These are phyloP conservation scores for Nicotiana knightiana DNA, from an alignment of 257 asterid genomes.

Conservation along the genomic window DNA sequence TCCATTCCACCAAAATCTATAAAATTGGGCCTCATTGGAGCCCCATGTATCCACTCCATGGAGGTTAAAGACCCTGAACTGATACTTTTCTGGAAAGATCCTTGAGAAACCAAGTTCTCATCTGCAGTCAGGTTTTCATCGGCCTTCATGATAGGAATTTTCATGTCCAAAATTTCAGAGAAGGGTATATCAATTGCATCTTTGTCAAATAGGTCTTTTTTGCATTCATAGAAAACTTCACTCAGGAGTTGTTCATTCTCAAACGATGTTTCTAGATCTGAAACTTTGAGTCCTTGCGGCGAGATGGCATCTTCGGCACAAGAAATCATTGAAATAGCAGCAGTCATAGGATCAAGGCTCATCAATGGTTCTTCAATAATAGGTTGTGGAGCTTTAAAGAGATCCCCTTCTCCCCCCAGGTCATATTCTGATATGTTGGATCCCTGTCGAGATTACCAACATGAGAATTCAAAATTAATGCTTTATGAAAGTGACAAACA, in stretches of 20 bases:
- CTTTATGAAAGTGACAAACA: not conserved
- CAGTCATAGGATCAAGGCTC: constrained; percentile 72
- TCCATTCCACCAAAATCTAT: constrained; percentile 67
- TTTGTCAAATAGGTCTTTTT: constrained; percentile 77
- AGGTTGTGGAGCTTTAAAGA: constrained; percentile 76
- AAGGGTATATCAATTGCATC: constrained; percentile 61
- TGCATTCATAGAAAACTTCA: constrained; percentile 83
- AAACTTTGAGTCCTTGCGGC: constrained; percentile 55
- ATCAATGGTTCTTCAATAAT: constrained; percentile 54
- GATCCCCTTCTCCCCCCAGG: constrained; percentile 86
- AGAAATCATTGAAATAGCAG: constrained; percentile 81
- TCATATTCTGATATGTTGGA: constrained; percentile 54
- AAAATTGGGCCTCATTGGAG: constrained; percentile 56
- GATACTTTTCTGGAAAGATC: constrained; percentile 56
- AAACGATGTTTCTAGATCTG: constrained; percentile 62
- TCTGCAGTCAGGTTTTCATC: constrained; percentile 30
- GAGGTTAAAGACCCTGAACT: constrained; percentile 57
- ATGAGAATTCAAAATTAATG: constrained; percentile 13
- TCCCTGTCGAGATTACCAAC: constrained; percentile 38
- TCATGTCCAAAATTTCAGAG: constrained; percentile 49
- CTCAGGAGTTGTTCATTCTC: constrained; percentile 68
- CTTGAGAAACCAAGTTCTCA: constrained; percentile 32
- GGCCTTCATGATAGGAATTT: constrained; percentile 28
- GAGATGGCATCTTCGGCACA: constrained; percentile 64
- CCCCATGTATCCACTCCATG: constrained; percentile 47